Conservation (phyloP, 139 green algal genomes). For the Tetratostichococcus sp. region DNA sequence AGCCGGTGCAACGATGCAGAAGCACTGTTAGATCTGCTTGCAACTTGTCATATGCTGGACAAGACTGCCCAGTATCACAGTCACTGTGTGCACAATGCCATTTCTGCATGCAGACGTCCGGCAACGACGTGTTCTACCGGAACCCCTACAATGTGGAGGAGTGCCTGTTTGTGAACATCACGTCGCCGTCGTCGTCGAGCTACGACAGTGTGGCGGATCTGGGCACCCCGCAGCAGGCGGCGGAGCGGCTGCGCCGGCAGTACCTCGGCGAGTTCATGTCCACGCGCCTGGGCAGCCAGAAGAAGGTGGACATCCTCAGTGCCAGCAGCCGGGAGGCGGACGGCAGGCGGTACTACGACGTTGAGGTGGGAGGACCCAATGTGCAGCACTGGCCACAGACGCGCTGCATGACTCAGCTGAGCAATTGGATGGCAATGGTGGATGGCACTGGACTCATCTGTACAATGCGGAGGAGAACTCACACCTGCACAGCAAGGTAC, state of each 20-base stretch:
- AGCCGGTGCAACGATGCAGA: too few species aligned
- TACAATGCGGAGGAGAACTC: too few species aligned
- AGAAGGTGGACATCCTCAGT: conserved; percentile 44
- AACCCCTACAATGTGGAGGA: conserved; percentile 82
- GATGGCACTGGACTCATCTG: too few species aligned
- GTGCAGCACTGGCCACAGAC: not conserved
- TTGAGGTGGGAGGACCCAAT: conserved; percentile 29
- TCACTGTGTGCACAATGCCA: too few species aligned
- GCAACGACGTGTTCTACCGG: conserved; percentile 87
- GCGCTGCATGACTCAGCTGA: not conserved
- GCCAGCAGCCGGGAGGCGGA: conserved; percentile 33
- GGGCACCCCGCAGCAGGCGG: conserved; percentile 73
- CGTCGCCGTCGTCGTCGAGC: conserved; percentile 74
- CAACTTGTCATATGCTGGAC: too few species aligned
- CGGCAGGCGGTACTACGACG: conserved; percentile 58
- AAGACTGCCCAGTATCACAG: too few species aligned
- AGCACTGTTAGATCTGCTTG: not conserved
- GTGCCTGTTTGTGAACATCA: conserved; percentile 90
- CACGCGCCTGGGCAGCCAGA: conserved; percentile 79
- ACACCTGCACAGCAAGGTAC: too few species aligned
- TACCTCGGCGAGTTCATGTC: conserved; percentile 95
- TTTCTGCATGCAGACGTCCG: conserved; percentile 50
- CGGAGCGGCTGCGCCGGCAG: conserved; percentile 39
- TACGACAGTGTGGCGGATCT: conserved; percentile 75
- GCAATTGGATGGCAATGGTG: not conserved